A percentile compares a stretch with the other conserved stretches of the same genome.
Evolutionary conservation across 495 filamentous ascomycete species (phyloP).

Genomic region (Amniculicola lignicola): DNA sequence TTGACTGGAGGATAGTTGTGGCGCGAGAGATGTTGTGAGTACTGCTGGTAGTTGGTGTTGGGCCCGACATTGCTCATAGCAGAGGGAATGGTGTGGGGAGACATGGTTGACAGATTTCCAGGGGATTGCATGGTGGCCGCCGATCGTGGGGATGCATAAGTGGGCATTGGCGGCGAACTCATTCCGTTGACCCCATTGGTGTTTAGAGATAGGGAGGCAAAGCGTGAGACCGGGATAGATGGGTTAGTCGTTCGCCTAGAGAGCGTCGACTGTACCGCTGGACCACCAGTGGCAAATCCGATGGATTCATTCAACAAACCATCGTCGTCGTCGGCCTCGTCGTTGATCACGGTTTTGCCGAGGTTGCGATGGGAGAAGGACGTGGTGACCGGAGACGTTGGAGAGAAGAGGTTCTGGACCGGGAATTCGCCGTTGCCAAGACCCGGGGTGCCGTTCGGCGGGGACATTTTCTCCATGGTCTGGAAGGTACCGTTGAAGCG

Average conservation of each 20-base stretch:
- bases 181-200: slow-evolving; percentile 48
- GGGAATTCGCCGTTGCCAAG: slow-evolving; percentile 58
- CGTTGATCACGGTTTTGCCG: slow-evolving; percentile 81
- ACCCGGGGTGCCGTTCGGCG: slow-evolving; percentile 54
- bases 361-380: slow-evolving; percentile 67
- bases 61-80: slow-evolving; percentile 44
- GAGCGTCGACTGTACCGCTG: slow-evolving; percentile 47
- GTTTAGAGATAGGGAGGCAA: slow-evolving; percentile 67
- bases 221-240: slow-evolving; percentile 67
- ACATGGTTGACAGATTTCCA: slow-evolving; percentile 52
- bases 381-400: slow-evolving; percentile 78
- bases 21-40: slow-evolving; percentile 57
- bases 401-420: slow-evolving; percentile 69
- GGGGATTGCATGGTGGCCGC: slow-evolving; percentile 53
- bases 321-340: slow-evolving; percentile 79
- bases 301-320: slow-evolving; percentile 80
- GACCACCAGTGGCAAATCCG: slow-evolving; percentile 76
- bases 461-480: slow-evolving; percentile 66
- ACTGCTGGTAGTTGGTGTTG: slow-evolving; percentile 56
- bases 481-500: slow-evolving; percentile 79
- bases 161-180: slow-evolving; percentile 52
- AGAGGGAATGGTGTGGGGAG: slow-evolving; percentile 51
- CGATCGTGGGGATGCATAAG: slow-evolving; percentile 51
- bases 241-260: slow-evolving; percentile 71
- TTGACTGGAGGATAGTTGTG: slow-evolving; percentile 85